Percentiles rank a stretch among this genome's conserved stretches.
Evolutionary conservation across 768 basidiomycete species (phyloP).

Genomic region (Boletus subparvulus): DNA sequence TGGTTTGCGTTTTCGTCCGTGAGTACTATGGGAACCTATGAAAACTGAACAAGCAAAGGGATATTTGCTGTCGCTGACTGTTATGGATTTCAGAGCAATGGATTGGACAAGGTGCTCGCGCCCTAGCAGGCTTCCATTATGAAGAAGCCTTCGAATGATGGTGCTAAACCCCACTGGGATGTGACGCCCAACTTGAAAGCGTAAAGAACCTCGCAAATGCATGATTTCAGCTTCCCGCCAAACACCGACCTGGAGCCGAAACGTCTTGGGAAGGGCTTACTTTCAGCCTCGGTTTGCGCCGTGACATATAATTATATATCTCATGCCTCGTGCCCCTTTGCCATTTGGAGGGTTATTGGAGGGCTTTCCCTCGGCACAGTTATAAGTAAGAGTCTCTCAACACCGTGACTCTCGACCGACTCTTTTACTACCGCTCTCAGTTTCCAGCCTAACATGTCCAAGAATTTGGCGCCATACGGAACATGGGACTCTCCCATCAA

Average conservation of each 20-base stretch:
- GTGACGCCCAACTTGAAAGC: too few relatives aligned
- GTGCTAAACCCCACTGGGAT: not conserved
- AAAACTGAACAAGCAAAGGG: too few relatives aligned
- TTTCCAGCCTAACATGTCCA: not conserved
- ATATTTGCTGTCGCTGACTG: too few relatives aligned
- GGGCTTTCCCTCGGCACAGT: not conserved
- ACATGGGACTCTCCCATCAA: conserved; percentile 60
- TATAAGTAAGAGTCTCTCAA: not conserved
- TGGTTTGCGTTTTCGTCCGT: too few relatives aligned
- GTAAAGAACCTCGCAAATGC: too few relatives aligned
- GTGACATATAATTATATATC: not conserved
- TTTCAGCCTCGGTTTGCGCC: not conserved
- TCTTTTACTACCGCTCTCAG: not conserved
- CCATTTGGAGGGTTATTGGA: not conserved
- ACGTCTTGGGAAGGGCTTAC: not conserved
- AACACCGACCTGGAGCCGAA: not conserved
- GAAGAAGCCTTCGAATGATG: too few relatives aligned
- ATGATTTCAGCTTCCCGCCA: not conserved
- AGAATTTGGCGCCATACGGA: conserved; percentile 48
- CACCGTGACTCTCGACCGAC: not conserved
- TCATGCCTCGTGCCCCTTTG: not conserved
- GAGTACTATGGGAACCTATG: too few relatives aligned
- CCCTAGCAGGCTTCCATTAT: too few relatives aligned
- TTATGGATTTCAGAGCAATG: too few relatives aligned
- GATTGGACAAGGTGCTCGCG: too few relatives aligned